Evolutionary conservation across 1,284 basidiomycete species (phyloP).

Genomic region (Apiotrichum siamense): DNA sequence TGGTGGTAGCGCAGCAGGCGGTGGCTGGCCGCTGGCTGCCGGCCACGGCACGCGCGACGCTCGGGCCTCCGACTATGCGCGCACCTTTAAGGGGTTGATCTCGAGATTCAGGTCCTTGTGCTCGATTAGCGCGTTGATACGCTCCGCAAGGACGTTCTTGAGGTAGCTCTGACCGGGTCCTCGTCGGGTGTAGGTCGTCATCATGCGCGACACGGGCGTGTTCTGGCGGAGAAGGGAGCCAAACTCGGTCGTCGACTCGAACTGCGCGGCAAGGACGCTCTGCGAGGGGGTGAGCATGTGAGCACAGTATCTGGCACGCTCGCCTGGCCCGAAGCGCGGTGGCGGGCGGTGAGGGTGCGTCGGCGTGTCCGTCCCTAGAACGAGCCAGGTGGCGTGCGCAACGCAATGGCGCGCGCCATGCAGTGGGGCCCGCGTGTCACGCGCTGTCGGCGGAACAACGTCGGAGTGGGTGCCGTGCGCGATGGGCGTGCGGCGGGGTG

Average conservation of each 20-base stretch:
- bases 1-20: background rate
- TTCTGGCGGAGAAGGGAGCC: constrained; percentile 94
- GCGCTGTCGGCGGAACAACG: too few relatives aligned
- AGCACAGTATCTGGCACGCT: too few relatives aligned
- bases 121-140: constrained; percentile 96
- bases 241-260: constrained; percentile 96
- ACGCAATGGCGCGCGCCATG: too few relatives aligned
- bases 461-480: too few relatives aligned
- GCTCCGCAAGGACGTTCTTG: constrained; percentile 90
- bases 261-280: constrained; percentile 95
- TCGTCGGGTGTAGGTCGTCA: constrained; percentile 98
- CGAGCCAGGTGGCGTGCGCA: too few relatives aligned
- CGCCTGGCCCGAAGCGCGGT: too few relatives aligned
- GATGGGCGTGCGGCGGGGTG: too few relatives aligned
- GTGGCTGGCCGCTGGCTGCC: too few relatives aligned
- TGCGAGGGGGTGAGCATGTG: constrained; percentile 46
- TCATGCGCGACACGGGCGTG: constrained; percentile 98
- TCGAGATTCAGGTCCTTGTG: constrained; percentile 98
- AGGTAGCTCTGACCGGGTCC: constrained; percentile 97
- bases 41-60: background rate
- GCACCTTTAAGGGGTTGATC: constrained; percentile 94
- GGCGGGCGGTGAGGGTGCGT: too few relatives aligned
- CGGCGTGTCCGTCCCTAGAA: too few relatives aligned
- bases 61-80: constrained; percentile 10
- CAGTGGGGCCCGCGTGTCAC: too few relatives aligned